Evolutionary conservation across 805 yeast species (phyloP), one percentile per base, ranked within the genome.

Genomic region (Zygotorulaspora sp.): DNA sequence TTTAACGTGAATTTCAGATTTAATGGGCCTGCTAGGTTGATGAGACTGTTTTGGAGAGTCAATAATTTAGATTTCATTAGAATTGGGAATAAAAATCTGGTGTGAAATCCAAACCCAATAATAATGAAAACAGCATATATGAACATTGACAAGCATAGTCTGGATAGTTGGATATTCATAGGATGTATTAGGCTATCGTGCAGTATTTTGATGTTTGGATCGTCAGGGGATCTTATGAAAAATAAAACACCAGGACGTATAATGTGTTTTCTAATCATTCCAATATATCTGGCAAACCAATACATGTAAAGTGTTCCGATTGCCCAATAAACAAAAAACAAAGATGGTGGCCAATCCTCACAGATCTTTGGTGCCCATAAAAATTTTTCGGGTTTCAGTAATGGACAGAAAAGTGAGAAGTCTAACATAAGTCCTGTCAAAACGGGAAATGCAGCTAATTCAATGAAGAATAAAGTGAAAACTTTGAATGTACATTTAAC

Each of bases 141-240:
- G 30, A 76, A 67, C 13, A 80, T 90, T 19, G 95, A 83, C 18
- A 86, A 61, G 2, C 70, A 69, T 20, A 89, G 79, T 45, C 95
- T 71, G 19, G 82, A 77, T 15, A 89, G 45, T 57, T 92, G 97
- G 31, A 81, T 65, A 6, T 62, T 46, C 52, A 90, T 72, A 1
- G 96, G 84, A 48, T 83, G 78, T 41, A 83, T 81, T 36, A 92
- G 62, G 1, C 95, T 92, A 56, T 89, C 96, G 48, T 87, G 90
- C 28, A 90, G 72, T 9, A 92, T 74, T 48, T 90, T 77, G 31
- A 87, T 80, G 50, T 85, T 83, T 26, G 95, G 96, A 57, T 92
- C 97, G 50, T 88, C 96, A 4, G 96, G 96, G 15, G 95, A 87
- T 50, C 96, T 74, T 43, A 92, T 83, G 65, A 92, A 92, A 59